phyloP scores from a whole-genome alignment of 257 asterid genomes.

The Nicotiana benthamiana region DNA sequence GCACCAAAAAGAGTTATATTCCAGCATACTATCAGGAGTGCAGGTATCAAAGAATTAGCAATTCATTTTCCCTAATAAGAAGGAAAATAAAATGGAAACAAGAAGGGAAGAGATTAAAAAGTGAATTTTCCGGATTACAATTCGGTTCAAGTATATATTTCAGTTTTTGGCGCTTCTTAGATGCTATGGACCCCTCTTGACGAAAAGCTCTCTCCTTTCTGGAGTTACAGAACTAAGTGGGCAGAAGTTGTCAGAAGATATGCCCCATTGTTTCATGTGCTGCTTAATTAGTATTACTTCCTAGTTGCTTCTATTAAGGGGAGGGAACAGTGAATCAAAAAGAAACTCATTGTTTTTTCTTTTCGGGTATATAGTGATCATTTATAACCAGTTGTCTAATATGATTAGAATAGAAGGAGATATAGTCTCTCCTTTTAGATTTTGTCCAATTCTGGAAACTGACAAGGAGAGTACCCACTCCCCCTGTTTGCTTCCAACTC shows the following conservation, averaged over 20 bases:
- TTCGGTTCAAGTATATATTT: not conserved
- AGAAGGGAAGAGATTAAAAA: not conserved
- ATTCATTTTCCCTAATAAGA: not conserved
- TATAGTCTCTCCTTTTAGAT: not conserved
- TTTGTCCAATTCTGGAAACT: not conserved
- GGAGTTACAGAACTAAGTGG: not conserved
- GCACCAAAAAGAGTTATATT: conserved; percentile 90
- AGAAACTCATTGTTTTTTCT: not conserved
- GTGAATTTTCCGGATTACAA: not conserved
- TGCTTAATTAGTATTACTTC: not conserved
- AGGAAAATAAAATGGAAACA: not conserved
- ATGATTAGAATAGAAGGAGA: not conserved
- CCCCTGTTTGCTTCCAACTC: not conserved
- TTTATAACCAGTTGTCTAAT: not conserved
- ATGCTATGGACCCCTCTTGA: not conserved
- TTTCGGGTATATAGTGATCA: not conserved
- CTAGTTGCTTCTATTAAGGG: not conserved
- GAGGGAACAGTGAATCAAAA: not conserved
- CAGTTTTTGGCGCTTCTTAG: conserved; percentile 5
- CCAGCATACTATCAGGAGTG: conserved; percentile 72
- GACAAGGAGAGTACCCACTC: not conserved
- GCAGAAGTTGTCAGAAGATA: not conserved
- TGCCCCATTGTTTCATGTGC: not conserved
- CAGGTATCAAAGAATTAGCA: conserved; percentile 40
- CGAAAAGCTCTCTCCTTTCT: not conserved